Percentiles rank a stretch among this genome's conserved stretches.
Evolutionary conservation across 2,329 filamentous ascomycete genomes (phyloP).

Genomic region (Fusarium domesticum): DNA sequence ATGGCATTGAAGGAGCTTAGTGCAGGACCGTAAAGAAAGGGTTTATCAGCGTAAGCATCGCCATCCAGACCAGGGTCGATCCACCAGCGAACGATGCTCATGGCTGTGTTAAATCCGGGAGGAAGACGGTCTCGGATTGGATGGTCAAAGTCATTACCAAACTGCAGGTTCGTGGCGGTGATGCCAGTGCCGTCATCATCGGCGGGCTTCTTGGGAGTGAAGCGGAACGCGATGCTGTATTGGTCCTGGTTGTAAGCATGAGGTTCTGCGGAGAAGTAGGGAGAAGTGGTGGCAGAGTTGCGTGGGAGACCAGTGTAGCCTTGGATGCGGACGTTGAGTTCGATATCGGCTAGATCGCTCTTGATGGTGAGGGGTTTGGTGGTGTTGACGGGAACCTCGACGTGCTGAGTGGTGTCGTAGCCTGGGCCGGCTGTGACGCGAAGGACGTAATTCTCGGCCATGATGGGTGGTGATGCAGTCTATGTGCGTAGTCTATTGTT

Average conservation of each 20-base stretch:
- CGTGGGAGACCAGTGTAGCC: conserved; percentile 67
- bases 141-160: conserved; percentile 93
- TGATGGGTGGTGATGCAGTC: conserved; percentile 27
- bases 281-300: conserved; percentile 63
- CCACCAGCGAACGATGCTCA: conserved; percentile 83
- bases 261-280: conserved; percentile 71
- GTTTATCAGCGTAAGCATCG: conserved; percentile 81
- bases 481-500: too few relatives aligned
- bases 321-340: conserved; percentile 72
- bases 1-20: conserved; percentile 77
- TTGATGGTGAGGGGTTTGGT: conserved; percentile 60
- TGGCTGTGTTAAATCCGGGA: conserved; percentile 78
- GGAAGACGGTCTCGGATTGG: conserved; percentile 85
- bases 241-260: conserved; percentile 69
- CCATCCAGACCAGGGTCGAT: conserved; percentile 90
- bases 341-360: conserved; percentile 60
- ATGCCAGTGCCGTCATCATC: conserved; percentile 45
- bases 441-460: conserved; percentile 74
- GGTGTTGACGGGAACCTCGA: conserved; percentile 72
- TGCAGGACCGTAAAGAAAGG: conserved; percentile 81
- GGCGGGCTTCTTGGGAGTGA: conserved; percentile 61
- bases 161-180: conserved; percentile 71
- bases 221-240: conserved; percentile 79
- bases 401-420: conserved; percentile 72
- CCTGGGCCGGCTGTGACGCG: conserved; percentile 75